Evolutionary conservation across 192 early-diverging fungal genomes (phyloP).

Genomic region (Podila verticillata): DNA sequence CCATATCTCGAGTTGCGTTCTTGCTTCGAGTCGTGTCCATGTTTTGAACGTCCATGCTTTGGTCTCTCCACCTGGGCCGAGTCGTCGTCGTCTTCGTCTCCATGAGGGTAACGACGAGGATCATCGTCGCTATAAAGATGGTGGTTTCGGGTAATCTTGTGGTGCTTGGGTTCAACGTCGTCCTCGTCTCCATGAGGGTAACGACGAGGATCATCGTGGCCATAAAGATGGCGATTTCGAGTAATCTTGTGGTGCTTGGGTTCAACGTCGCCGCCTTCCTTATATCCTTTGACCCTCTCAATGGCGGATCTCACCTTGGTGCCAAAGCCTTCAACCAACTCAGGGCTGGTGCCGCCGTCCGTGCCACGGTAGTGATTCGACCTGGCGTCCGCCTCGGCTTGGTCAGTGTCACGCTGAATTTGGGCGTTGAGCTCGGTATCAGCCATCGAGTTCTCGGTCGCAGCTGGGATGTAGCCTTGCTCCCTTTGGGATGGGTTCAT

Average conservation of each 20-base stretch:
- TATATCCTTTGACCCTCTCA: constrained; percentile 24
- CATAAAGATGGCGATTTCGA: not conserved
- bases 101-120: not conserved
- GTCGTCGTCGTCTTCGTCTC: constrained; percentile 1
- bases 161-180: constrained; percentile 22
- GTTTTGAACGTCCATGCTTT: too few species aligned
- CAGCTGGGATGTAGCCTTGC: constrained; percentile 40
- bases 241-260: constrained; percentile 25
- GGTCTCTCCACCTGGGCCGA: not conserved
- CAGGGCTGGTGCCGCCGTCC: constrained; percentile 1
- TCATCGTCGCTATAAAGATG: not conserved
- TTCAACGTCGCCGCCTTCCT: constrained; percentile 19
- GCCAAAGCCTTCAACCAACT: constrained; percentile 18
- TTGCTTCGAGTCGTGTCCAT: too few species aligned
- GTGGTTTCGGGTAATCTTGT: constrained; percentile 7
- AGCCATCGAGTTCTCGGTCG: constrained; percentile 19
- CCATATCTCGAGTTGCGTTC: too few species aligned
- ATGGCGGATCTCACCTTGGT: constrained; percentile 9
- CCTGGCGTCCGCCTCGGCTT: constrained; percentile 26
- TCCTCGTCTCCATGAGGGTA: constrained; percentile 9
- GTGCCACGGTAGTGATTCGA: not conserved
- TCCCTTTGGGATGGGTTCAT: constrained; percentile 32
- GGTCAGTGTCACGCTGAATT: constrained; percentile 10
- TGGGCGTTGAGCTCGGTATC: constrained; percentile 10
- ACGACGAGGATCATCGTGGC: not conserved